Percentiles rank a stretch among this genome's conserved stretches.
Evolutionary conservation across 1,139 yeast species (phyloP).

Genomic region (Lizanozyma gosingica): DNA sequence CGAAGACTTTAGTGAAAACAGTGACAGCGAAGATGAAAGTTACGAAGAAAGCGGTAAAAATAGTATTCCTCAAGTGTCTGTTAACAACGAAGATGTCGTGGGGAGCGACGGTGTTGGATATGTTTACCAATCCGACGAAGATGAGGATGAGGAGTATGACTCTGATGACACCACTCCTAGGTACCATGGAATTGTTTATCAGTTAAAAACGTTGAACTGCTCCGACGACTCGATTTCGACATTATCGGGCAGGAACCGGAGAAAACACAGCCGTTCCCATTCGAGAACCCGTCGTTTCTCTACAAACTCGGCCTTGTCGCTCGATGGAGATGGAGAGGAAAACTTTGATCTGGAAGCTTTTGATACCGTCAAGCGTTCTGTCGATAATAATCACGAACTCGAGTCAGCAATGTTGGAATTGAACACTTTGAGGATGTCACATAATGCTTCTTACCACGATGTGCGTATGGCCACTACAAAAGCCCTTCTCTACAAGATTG

Average conservation of each 20-base stretch:
- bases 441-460: conserved; percentile 91
- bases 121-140: conserved; percentile 43
- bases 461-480: conserved; percentile 75
- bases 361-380: conserved; percentile 88
- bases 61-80: conserved; percentile 4
- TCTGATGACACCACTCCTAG: conserved; percentile 21
- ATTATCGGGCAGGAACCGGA: not conserved
- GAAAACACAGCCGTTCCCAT: conserved; percentile 13
- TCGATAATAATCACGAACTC: conserved; percentile 83
- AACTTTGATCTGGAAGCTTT: conserved; percentile 81
- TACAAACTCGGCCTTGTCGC: conserved; percentile 29
- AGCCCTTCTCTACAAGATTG: conserved; percentile 61
- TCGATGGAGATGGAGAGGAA: conserved; percentile 54
- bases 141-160: conserved; percentile 34
- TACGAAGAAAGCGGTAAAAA: too few relatives aligned
- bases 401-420: conserved; percentile 90
- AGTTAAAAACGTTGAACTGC: conserved; percentile 53
- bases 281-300: conserved; percentile 28
- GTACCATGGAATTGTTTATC: conserved; percentile 42
- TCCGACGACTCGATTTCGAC: conserved; percentile 65
- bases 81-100: conserved; percentile 32
- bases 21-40: conserved; percentile 16
- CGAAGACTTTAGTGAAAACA: conserved; percentile 16
- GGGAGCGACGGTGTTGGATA: conserved; percentile 57
- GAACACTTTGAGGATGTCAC: conserved; percentile 92